Evolutionary conservation across 139 green algal genomes (phyloP).

Genomic region (Yamagishiella unicocca): DNA sequence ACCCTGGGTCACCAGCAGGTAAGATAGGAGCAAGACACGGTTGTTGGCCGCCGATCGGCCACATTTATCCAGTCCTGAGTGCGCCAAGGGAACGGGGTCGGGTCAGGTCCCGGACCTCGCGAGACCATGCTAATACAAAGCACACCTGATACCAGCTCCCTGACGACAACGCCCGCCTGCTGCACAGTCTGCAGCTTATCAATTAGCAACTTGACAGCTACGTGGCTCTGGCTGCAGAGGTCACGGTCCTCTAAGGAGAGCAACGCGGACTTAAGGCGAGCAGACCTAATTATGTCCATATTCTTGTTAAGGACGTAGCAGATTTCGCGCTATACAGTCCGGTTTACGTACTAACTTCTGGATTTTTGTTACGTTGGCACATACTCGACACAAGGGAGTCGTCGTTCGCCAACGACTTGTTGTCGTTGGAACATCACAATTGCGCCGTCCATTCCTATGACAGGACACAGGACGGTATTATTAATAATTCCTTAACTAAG

Average conservation of each 20-base stretch:
- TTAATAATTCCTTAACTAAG: too few relatives aligned
- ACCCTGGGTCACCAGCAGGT: slow-evolving; percentile 16
- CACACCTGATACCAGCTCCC: slow-evolving; percentile 10
- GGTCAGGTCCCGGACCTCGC: background rate
- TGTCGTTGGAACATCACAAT: too few relatives aligned
- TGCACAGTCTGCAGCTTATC: slow-evolving; percentile 8
- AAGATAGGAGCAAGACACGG: slow-evolving; percentile 19
- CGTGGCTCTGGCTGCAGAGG: background rate
- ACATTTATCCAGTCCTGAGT: slow-evolving; percentile 15
- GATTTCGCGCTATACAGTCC: too few relatives aligned
- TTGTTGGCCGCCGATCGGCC: background rate
- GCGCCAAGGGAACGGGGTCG: background rate
- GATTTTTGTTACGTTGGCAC: too few relatives aligned
- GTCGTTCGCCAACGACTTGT: background rate
- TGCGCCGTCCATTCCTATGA: too few relatives aligned
- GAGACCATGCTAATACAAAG: background rate
- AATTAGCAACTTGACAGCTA: background rate
- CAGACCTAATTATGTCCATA: too few relatives aligned
- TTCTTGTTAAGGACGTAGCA: too few relatives aligned
- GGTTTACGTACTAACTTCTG: too few relatives aligned
- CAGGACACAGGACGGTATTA: too few relatives aligned
- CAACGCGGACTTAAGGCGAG: background rate
- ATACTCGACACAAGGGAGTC: background rate
- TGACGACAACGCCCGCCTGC: background rate
- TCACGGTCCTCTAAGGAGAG: slow-evolving; percentile 12